These are phyloP conservation scores for Arabidopsis hybrid DNA, from an alignment of 441 rosid species.

Conservation along the genomic window DNA sequence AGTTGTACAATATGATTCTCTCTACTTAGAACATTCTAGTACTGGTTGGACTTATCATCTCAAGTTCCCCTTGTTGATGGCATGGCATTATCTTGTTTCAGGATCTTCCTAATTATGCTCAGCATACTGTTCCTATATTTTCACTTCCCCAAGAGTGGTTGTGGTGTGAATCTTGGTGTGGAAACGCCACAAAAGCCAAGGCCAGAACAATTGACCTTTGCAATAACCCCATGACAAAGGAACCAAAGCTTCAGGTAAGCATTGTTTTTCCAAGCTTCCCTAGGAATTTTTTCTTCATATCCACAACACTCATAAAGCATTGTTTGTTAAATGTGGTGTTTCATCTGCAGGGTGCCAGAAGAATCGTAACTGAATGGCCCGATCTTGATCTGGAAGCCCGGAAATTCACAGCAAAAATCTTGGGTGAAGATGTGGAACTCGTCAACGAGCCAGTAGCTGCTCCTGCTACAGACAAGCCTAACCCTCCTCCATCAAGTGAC, in stretches of 20 bases:
- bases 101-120: slow-evolving; percentile 99
- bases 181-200: slow-evolving; percentile 86
- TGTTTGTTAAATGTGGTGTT: slow-evolving; percentile 15
- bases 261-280: slow-evolving; percentile 6
- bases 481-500: slow-evolving; percentile 39
- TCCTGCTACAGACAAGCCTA: slow-evolving; percentile 38
- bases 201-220: slow-evolving; percentile 98
- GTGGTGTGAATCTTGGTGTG: slow-evolving; percentile 99
- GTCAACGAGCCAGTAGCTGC: slow-evolving; percentile 46
- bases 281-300: not conserved
- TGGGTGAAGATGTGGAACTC: slow-evolving; percentile 72
- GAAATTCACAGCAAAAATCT: slow-evolving; percentile 74
- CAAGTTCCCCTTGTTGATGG: slow-evolving; percentile 16
- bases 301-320: not conserved
- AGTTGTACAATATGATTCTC: slow-evolving; percentile 33
- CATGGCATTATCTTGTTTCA: slow-evolving; percentile 49
- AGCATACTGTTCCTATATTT: slow-evolving; percentile 89
- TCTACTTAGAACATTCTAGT: slow-evolving; percentile 7
- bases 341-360: slow-evolving; percentile 79
- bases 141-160: slow-evolving; percentile 98
- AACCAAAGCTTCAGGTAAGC: slow-evolving; percentile 94
- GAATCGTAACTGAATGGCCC: slow-evolving; percentile 90
- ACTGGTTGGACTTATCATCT: slow-evolving; percentile 23
- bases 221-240: slow-evolving; percentile 99
- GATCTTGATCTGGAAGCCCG: slow-evolving; percentile 84